Evolutionary conservation across 2,329 filamentous ascomycete species (phyloP).

Genomic region (Cytospora mali): DNA sequence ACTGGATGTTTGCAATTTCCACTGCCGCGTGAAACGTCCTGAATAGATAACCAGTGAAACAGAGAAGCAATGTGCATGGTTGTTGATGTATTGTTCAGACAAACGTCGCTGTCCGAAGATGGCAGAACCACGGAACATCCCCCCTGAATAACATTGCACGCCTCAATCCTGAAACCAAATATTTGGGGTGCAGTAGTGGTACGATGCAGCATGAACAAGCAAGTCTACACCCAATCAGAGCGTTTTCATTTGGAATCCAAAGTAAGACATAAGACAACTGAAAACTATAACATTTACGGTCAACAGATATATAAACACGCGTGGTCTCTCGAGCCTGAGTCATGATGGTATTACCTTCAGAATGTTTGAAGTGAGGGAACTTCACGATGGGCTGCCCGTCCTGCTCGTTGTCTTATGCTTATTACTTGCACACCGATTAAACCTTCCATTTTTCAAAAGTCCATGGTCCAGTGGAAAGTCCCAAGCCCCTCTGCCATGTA

Average conservation of each 20-base stretch:
- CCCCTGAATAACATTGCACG: not conserved
- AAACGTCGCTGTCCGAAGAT: no score
- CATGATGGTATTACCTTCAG: not conserved
- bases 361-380: not conserved
- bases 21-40: not conserved
- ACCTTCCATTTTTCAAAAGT: not conserved
- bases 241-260: not conserved
- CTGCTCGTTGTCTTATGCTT: slow-evolving; percentile 2
- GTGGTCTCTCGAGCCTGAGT: not conserved
- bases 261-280: not conserved
- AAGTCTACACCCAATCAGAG: slow-evolving; percentile 6
- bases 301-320: not conserved
- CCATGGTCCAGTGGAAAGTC: not conserved
- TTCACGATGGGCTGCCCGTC: slow-evolving; percentile 1
- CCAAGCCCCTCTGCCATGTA: not conserved
- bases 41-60: not conserved
- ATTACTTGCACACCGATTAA: slow-evolving; percentile 4
- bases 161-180: not conserved
- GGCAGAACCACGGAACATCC: no score
- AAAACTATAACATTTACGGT: no score
- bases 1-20: not conserved
- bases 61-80: no score
- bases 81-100: no score
- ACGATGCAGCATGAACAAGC: not conserved
- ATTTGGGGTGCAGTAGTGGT: not conserved